Evolutionary conservation across 208 protist genomes (phyloP).

Genomic region (Hexamita inflata): DNA sequence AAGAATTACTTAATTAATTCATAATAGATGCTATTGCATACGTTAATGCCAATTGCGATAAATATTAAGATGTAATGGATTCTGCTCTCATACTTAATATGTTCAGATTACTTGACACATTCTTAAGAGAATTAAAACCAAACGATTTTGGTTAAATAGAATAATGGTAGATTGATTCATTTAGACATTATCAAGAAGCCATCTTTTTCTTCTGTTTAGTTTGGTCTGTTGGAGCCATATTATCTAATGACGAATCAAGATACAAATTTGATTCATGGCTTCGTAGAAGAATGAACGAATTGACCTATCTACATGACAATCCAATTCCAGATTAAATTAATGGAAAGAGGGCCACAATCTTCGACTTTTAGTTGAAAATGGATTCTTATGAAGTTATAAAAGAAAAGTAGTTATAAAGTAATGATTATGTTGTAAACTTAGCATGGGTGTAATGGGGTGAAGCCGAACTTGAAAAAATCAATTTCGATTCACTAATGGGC

Average conservation of each 20-base stretch:
- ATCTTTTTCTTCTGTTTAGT: constrained; percentile 82
- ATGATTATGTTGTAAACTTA: too few species aligned
- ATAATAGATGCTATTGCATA: neutral
- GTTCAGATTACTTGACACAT: constrained; percentile 9
- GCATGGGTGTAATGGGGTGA: too few species aligned
- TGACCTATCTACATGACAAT: constrained; percentile 40
- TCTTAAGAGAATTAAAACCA: constrained; percentile 23
- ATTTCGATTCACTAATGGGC: too few species aligned
- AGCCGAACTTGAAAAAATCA: too few species aligned
- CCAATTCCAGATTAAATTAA: constrained; percentile 66
- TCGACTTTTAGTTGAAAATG: constrained; percentile 22
- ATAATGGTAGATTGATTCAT: neutral
- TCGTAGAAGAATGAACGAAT: constrained; percentile 57
- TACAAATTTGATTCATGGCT: constrained; percentile 75
- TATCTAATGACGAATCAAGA: constrained; percentile 62
- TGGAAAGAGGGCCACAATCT: constrained; percentile 57
- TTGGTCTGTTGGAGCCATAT: constrained; percentile 83
- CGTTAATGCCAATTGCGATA: neutral
- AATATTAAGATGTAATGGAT: neutral
- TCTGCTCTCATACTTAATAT: neutral
- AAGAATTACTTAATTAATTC: constrained; percentile 16
- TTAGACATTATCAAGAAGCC: constrained; percentile 49
- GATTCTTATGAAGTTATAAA: too few species aligned
- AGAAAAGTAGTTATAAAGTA: too few species aligned
- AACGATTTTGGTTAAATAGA: constrained; percentile 19